Evolutionary conservation across 1,284 basidiomycete species (phyloP), one percentile per base, ranked within the genome.

Genomic region (Pyrrhoderma lamaoense): DNA sequence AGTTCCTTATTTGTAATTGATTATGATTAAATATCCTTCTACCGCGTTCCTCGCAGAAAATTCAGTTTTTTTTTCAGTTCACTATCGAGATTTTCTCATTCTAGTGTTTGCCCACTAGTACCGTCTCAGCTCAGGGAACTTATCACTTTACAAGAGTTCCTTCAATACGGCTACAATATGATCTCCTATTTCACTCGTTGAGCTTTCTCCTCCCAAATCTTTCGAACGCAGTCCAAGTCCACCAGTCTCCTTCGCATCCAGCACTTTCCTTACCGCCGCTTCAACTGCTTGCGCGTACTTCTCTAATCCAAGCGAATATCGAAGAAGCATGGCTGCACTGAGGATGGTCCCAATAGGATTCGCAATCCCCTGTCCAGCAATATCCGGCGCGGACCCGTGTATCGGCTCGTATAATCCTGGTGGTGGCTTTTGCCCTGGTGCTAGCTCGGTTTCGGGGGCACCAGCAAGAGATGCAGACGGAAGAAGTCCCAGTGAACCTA

Each of bases 341-440:
- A 99, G 84, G 65, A 99, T 98, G 14, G 95, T 97, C 47, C 95
- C 96, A 60, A 99, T 81, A 27, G 95, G 95, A 70, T 98, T 99
- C 56, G 95, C 95, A 61, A 97, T 93, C 27, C 91, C 91, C 65
- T 91, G 75, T 1, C 93, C 93, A 5, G 94, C 93, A 59, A 98
- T 98, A 63, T 98, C 95, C 45, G 95, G 95, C 1, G 95, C 95
- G 31, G 92, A 95, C 47, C 91, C 90, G 63, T 93, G 90, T 56
- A 96, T 95, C 53, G 95, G 95, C 69, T 99, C 95, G 73, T 99
- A 99, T 50, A 99, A 72, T 45, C 96, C 96, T 11, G 78, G 68
- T 0, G 84, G 85, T 4, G 86, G 76, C 60, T 83, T 85, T 31
- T 70, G 87, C 85, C 56, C 79, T 70, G 55, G 80, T 73, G 25